Percentiles rank a stretch among this genome's conserved stretches.
These are phyloP conservation scores for Ophiognomonia clavigignenti-juglandacearum DNA, from an alignment of 2,329 filamentous ascomycete genomes.

Conservation along the genomic window DNA sequence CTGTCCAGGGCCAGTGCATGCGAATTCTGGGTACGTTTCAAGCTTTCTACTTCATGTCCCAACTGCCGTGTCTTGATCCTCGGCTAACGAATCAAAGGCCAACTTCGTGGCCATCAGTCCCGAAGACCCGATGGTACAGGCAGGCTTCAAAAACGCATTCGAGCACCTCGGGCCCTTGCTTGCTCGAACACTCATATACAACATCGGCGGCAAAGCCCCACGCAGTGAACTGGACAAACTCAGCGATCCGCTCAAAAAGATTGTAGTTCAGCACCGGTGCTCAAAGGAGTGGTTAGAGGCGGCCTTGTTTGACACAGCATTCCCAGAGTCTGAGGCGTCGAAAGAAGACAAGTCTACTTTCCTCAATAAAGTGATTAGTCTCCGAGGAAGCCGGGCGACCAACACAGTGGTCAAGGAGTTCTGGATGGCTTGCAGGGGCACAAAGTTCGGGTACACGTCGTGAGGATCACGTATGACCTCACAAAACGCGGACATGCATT, in stretches of 20 bases:
- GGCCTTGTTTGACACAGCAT: conserved; percentile 50
- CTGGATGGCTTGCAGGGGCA: conserved; percentile 63
- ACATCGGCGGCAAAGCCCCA: conserved; percentile 63
- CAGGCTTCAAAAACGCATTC: conserved; percentile 45
- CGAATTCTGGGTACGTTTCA: conserved; percentile 64
- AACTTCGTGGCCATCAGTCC: conserved; percentile 46
- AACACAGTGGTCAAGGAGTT: conserved; percentile 67
- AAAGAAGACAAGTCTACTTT: conserved; percentile 58
- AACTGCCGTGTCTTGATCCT: no score
- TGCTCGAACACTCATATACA: conserved; percentile 54
- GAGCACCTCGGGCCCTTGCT: conserved; percentile 57
- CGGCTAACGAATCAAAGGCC: conserved; percentile 27
- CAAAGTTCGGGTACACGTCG: conserved; percentile 57
- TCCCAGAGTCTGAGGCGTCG: conserved; percentile 56
- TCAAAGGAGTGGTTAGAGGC: conserved; percentile 59
- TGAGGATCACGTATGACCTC: conserved; percentile 25
- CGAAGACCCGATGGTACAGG: conserved; percentile 36
- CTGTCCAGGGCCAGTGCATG: conserved; percentile 70
- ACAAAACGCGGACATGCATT: background rate
- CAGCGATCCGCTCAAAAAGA: conserved; percentile 65
- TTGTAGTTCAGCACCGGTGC: conserved; percentile 51
- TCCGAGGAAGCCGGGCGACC: conserved; percentile 60
- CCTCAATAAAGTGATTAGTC: conserved; percentile 60
- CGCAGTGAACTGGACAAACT: conserved; percentile 70
- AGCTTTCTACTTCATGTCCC: no score